Percentiles rank a stretch among this genome's conserved stretches.
Conservation (phyloP, 2,329 filamentous ascomycete genomes). For the Elsinoe necatrix region DNA sequence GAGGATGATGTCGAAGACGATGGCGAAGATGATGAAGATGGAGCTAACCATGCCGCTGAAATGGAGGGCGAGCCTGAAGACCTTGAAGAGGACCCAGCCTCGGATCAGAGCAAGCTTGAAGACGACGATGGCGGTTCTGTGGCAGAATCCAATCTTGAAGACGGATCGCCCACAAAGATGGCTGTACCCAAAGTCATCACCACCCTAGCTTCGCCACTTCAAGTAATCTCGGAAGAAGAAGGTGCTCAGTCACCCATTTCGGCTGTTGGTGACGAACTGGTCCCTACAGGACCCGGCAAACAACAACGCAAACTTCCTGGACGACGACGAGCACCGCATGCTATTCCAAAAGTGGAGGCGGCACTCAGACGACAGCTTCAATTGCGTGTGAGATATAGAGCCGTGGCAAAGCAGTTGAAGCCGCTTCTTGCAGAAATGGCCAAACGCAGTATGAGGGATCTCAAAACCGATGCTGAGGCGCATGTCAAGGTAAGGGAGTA, state of each 20-base stretch:
- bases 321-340: slow-evolving; percentile 40
- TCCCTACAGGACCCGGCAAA: slow-evolving; percentile 8
- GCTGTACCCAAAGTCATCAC: slow-evolving; percentile 19
- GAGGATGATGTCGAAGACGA: slow-evolving; percentile 5
- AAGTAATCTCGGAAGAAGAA: slow-evolving; percentile 5
- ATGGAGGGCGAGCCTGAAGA: slow-evolving; percentile 11
- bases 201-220: slow-evolving; percentile 7
- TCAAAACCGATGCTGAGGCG: slow-evolving; percentile 47
- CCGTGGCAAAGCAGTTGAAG: slow-evolving; percentile 55
- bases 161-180: slow-evolving; percentile 40
- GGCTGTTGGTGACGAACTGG: slow-evolving; percentile 15
- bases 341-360: slow-evolving; percentile 38
- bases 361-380: slow-evolving; percentile 52
- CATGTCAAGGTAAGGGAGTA: slow-evolving; percentile 50
- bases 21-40: slow-evolving; percentile 17
- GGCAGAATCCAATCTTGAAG: slow-evolving; percentile 21
- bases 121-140: slow-evolving; percentile 4
- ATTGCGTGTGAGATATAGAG: slow-evolving; percentile 57
- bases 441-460: slow-evolving; percentile 49
- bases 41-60: slow-evolving; percentile 16
- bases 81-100: neutral
- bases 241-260: slow-evolving; percentile 13
- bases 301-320: slow-evolving; percentile 23
- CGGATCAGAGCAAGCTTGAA: slow-evolving; percentile 10
- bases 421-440: slow-evolving; percentile 58